Percentiles rank a stretch among this genome's conserved stretches.
Evolutionary conservation across 225 moss, liverwort and hornwort species (phyloP).

Genomic region (Marchantia polymorpha): DNA sequence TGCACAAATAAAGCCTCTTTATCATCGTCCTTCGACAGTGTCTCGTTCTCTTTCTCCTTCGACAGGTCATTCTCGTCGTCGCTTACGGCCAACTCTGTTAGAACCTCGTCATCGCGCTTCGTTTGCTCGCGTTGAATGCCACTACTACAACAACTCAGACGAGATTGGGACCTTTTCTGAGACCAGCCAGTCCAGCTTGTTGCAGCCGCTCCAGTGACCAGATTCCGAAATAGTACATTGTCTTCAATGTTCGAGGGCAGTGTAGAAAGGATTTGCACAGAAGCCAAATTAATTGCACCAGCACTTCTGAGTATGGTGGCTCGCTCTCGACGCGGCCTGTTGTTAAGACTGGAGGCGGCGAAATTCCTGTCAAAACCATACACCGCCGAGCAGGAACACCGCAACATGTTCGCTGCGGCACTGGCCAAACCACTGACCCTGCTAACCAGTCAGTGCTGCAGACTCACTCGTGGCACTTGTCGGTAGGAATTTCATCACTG

Average conservation of each 20-base stretch:
- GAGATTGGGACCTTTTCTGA: background rate
- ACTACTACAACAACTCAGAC: background rate
- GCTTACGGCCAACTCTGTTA: background rate
- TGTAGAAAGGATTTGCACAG: background rate
- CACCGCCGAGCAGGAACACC: background rate
- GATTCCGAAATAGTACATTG: background rate
- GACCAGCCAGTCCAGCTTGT: background rate
- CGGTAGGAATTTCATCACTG: background rate
- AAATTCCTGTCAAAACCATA: background rate
- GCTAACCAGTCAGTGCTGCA: background rate
- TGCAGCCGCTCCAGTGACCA: background rate
- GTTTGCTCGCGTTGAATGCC: conserved; percentile 14
- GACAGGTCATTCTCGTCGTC: background rate
- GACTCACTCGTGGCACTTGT: background rate
- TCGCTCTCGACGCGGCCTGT: background rate
- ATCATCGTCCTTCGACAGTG: background rate
- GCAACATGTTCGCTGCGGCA: conserved; percentile 5
- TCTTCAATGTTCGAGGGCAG: background rate
- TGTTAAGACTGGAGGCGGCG: background rate
- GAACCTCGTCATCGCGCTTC: conserved; percentile 9
- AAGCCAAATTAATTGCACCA: background rate
- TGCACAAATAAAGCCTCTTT: conserved; percentile 44
- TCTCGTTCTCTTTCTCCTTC: conserved; percentile 4
- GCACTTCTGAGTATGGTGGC: background rate
- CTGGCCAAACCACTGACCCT: background rate